A percentile compares a stretch with the other conserved stretches of the same genome.
phyloP scores from a whole-genome alignment of 371 early-diverging fungal genomes.

The Rhizopus arrhizus region DNA sequence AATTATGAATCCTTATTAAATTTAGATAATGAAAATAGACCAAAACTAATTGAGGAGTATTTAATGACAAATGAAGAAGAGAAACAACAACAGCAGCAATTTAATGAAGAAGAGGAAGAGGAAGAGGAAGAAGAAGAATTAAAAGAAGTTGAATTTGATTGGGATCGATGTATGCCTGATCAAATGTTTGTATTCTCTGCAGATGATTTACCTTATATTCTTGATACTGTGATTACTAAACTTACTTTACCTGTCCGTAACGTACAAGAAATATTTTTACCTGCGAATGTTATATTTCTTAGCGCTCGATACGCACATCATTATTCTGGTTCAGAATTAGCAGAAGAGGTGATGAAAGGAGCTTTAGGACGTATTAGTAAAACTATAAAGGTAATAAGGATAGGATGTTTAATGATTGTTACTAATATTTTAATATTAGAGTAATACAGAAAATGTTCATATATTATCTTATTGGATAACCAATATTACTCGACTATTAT shows the following conservation, averaged over 20 bases:
- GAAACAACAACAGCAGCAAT: conserved; percentile 5
- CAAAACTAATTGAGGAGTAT: conserved; percentile 39
- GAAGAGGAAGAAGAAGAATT: conserved; percentile 27
- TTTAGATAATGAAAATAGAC: conserved; percentile 51
- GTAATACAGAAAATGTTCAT: conserved; percentile 28
- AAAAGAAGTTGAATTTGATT: conserved; percentile 50
- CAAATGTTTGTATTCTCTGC: conserved; percentile 90
- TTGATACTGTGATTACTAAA: conserved; percentile 64
- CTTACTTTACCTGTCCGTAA: conserved; percentile 54
- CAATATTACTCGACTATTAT: conserved; percentile 72
- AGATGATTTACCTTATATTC: conserved; percentile 28
- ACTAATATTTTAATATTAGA: conserved; percentile 13
- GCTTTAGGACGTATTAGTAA: conserved; percentile 62
- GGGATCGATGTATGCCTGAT: conserved; percentile 77
- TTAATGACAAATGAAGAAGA: conserved; percentile 10
- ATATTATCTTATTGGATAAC: conserved; percentile 77
- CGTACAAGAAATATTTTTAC: conserved; percentile 62
- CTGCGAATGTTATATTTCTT: conserved; percentile 87
- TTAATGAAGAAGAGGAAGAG: conserved; percentile 8
- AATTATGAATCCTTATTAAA: conserved; percentile 43
- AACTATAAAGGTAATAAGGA: conserved; percentile 59
- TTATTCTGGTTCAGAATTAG: conserved; percentile 70
- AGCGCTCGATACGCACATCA: conserved; percentile 88
- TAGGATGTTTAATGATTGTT: background rate
- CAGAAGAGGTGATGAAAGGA: conserved; percentile 68